phyloP scores from a whole-genome alignment of 495 filamentous ascomycete species.

The Umbilicaria muhlenbergii region DNA sequence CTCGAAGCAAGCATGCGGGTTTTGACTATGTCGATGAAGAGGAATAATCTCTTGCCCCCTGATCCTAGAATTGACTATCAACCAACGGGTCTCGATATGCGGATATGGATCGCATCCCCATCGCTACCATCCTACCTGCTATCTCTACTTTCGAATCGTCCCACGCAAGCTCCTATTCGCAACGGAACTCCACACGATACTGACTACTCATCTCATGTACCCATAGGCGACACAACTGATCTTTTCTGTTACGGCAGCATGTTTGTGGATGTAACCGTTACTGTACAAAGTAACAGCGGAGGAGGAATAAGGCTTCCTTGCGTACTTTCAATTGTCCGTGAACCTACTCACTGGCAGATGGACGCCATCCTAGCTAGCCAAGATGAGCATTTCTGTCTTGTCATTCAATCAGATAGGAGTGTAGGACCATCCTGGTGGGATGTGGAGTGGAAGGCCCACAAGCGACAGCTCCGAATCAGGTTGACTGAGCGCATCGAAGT shows the following conservation, averaged over 20 bases:
- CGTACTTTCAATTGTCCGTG: constrained; percentile 55
- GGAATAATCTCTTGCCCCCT: constrained; percentile 58
- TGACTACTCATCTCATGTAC: constrained; percentile 49
- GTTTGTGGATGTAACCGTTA: constrained; percentile 50
- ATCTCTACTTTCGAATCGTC: constrained; percentile 45
- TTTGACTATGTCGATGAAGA: constrained; percentile 63
- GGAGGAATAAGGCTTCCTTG: constrained; percentile 52
- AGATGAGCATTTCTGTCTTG: constrained; percentile 56
- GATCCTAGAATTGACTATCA: constrained; percentile 35
- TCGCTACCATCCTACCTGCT: constrained; percentile 50
- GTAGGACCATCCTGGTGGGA: constrained; percentile 63
- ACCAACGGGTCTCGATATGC: constrained; percentile 40
- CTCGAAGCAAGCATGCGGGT: constrained; percentile 50
- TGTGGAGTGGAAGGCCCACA: constrained; percentile 56
- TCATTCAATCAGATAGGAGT: constrained; percentile 50
- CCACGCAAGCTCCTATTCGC: constrained; percentile 30
- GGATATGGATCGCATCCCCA: constrained; percentile 62
- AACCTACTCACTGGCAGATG: constrained; percentile 47
- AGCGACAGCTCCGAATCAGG: constrained; percentile 42
- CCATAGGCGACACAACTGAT: constrained; percentile 51
- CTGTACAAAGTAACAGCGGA: constrained; percentile 48
- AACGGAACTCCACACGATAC: constrained; percentile 21
- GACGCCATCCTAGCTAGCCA: constrained; percentile 60
- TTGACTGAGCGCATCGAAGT: constrained; percentile 55
- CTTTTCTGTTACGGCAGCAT: constrained; percentile 63